Percentiles rank a stretch among this genome's conserved stretches.
These are phyloP conservation scores for Wickerhamiella dianesei DNA, from an alignment of 805 yeast species.

Conservation along the genomic window DNA sequence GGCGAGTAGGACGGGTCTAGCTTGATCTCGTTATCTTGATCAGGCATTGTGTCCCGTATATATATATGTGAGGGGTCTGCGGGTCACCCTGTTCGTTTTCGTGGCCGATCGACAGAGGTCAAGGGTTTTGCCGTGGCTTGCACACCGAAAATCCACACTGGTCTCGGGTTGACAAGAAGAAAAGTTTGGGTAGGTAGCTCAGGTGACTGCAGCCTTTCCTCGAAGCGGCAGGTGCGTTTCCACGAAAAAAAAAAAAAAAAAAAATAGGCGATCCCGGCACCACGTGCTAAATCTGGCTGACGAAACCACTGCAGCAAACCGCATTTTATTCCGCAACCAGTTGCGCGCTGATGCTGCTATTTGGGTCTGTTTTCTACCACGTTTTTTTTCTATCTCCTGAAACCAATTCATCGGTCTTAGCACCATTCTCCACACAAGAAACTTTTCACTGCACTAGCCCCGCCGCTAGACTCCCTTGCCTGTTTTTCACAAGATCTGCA, in stretches of 20 bases:
- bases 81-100: neutral
- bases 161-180: neutral
- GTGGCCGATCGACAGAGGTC: neutral
- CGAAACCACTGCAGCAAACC: neutral
- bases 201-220: neutral
- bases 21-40: neutral
- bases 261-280: neutral
- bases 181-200: neutral
- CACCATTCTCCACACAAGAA: no score
- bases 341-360: no score
- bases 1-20: neutral
- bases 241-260: no score
- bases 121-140: neutral
- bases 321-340: no score
- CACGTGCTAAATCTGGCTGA: neutral
- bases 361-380: no score
- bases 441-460: no score
- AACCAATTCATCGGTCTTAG: no score
- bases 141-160: neutral
- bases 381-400: no score
- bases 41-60: neutral
- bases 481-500: neutral
- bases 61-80: neutral
- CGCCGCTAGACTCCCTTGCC: no score
- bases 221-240: neutral